Percentiles rank a stretch among this genome's conserved stretches.
These are phyloP conservation scores for Thermomucor indicae-seudaticae DNA, from an alignment of 371 early-diverging fungal species.

Conservation along the genomic window DNA sequence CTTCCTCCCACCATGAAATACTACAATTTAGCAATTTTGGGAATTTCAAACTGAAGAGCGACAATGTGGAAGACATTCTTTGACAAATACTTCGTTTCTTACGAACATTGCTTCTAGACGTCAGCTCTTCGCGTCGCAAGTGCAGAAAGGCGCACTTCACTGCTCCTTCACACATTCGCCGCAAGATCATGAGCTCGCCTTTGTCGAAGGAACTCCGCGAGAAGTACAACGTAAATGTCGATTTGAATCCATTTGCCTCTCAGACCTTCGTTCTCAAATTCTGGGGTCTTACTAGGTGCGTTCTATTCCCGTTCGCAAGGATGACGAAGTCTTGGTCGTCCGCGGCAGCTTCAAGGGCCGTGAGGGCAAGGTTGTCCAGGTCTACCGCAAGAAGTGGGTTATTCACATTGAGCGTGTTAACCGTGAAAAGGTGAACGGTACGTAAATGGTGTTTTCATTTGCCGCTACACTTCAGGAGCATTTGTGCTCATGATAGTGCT, in stretches of 20 bases:
- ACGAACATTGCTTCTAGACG: slow-evolving; percentile 48
- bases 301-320: slow-evolving; percentile 95
- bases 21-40: neutral
- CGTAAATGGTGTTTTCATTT: slow-evolving; percentile 9
- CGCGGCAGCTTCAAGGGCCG: slow-evolving; percentile 96
- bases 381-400: slow-evolving; percentile 98
- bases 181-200: slow-evolving; percentile 93
- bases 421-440: slow-evolving; percentile 96
- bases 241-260: neutral
- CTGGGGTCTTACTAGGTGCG: slow-evolving; percentile 55
- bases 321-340: slow-evolving; percentile 95
- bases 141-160: slow-evolving; percentile 97
- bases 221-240: slow-evolving; percentile 80
- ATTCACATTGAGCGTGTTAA: slow-evolving; percentile 96
- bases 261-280: neutral
- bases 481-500: too few species aligned
- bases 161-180: slow-evolving; percentile 90
- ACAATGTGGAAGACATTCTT: neutral
- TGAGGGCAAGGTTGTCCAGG: slow-evolving; percentile 94
- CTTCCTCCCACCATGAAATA: too few species aligned
- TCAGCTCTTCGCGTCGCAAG: slow-evolving; percentile 94
- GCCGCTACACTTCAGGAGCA: neutral
- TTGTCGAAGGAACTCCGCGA: slow-evolving; percentile 97
- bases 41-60: neutral
- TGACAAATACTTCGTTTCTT: too few species aligned